Evolutionary conservation across 352 stramenopile genomes (phyloP).

Genomic region (Blastocystis sp.): DNA sequence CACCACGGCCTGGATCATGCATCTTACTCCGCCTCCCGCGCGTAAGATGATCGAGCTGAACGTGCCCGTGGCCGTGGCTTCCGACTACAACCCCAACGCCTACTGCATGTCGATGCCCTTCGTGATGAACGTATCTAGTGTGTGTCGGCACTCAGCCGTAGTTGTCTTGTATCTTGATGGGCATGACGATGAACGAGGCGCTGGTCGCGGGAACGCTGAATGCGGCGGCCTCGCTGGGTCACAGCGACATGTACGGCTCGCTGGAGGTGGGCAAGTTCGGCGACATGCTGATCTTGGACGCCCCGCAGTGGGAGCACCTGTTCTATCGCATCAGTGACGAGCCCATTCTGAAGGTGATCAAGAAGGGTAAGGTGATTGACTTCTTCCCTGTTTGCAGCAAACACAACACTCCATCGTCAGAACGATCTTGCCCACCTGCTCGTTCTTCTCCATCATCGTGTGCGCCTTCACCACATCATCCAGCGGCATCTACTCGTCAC

Average conservation of each 20-base stretch:
- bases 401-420: constrained; percentile 60
- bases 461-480: constrained; percentile 68
- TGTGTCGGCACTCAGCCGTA: constrained; percentile 71
- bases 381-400: constrained; percentile 40
- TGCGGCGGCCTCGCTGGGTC: constrained; percentile 79
- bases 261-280: constrained; percentile 79
- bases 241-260: constrained; percentile 78
- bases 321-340: constrained; percentile 82
- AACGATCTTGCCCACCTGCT: constrained; percentile 72
- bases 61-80: constrained; percentile 79
- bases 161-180: constrained; percentile 80
- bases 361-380: constrained; percentile 74
- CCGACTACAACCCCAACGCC: constrained; percentile 82
- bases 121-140: constrained; percentile 75
- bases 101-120: constrained; percentile 82
- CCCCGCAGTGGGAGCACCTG: constrained; percentile 80
- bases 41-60: constrained; percentile 77
- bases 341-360: constrained; percentile 79
- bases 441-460: constrained; percentile 71
- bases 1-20: constrained; percentile 80
- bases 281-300: constrained; percentile 78
- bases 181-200: constrained; percentile 82
- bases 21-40: constrained; percentile 77
- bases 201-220: constrained; percentile 81
- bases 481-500: constrained; percentile 67